Conservation (phyloP, 495 filamentous ascomycete genomes). For the Penicillium dipodomyicola region DNA sequence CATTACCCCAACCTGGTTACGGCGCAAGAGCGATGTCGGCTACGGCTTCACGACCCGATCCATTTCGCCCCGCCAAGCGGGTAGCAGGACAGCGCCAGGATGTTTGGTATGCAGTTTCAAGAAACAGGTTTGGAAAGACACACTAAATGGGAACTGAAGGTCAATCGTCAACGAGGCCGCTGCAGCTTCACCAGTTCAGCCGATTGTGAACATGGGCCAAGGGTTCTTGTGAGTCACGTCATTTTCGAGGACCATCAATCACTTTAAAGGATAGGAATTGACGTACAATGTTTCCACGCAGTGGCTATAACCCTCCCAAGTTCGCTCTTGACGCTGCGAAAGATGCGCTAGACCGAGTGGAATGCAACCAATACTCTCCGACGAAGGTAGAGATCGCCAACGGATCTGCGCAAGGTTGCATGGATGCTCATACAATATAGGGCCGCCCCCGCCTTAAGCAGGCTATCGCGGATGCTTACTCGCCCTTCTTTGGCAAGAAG, state of each 20-base stretch:
- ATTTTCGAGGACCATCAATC: not conserved
- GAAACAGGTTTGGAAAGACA: not conserved
- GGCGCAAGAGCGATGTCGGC: constrained; percentile 43
- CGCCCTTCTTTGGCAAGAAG: constrained; percentile 73
- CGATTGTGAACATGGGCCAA: constrained; percentile 94
- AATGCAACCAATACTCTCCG: constrained; percentile 98
- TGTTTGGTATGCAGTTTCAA: constrained; percentile 70
- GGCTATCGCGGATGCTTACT: constrained; percentile 87
- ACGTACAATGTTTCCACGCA: constrained; percentile 21
- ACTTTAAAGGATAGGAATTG: not conserved
- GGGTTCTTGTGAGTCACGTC: constrained; percentile 74
- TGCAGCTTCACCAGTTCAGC: constrained; percentile 78
- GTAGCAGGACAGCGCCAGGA: constrained; percentile 83
- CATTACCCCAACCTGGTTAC: constrained; percentile 26
- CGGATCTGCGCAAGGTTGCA: constrained; percentile 1
- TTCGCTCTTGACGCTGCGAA: constrained; percentile 93
- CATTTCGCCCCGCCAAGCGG: constrained; percentile 69
- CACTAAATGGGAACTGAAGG: constrained; percentile 47
- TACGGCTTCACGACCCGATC: constrained; percentile 44
- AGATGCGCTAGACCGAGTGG: constrained; percentile 82
- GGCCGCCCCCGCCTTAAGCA: constrained; percentile 87
- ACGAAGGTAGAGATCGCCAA: constrained; percentile 58
- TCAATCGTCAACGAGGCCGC: constrained; percentile 94
- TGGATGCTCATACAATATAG: constrained; percentile 31
- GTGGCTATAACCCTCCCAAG: constrained; percentile 90